Percentiles rank a stretch among this genome's conserved stretches.
Evolutionary conservation across 2,329 filamentous ascomycete genomes (phyloP).

Genomic region (Claviceps arundinis): DNA sequence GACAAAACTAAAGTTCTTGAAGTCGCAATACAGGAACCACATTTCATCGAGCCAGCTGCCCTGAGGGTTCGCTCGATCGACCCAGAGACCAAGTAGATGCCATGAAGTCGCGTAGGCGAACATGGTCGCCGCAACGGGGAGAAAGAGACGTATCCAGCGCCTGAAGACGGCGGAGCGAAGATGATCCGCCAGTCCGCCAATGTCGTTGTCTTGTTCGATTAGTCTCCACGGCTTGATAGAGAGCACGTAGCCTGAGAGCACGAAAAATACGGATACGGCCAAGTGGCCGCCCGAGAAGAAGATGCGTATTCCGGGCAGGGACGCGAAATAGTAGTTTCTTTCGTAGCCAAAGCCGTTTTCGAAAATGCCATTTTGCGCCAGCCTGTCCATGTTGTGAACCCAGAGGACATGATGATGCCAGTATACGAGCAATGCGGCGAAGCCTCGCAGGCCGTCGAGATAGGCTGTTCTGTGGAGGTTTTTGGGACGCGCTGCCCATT

Average conservation of each 20-base stretch:
- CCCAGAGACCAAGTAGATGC: conserved; percentile 38
- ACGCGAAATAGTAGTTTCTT: conserved; percentile 32
- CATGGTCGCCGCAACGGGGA: conserved; percentile 41
- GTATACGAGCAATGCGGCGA: conserved; percentile 54
- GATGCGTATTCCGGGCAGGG: conserved; percentile 43
- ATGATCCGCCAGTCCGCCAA: conserved; percentile 27
- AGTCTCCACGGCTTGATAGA: conserved; percentile 35
- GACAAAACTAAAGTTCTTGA: conserved; percentile 57
- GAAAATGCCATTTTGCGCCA: conserved; percentile 22
- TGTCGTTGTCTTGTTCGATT: conserved; percentile 28
- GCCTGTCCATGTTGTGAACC: conserved; percentile 29
- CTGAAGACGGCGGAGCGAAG: conserved; percentile 34
- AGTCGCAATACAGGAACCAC: conserved; percentile 36
- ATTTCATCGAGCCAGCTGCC: conserved; percentile 33
- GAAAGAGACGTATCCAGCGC: conserved; percentile 34
- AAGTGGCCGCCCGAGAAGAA: conserved; percentile 51
- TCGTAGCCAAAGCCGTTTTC: conserved; percentile 41
- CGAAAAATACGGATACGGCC: conserved; percentile 43
- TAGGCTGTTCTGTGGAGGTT: conserved; percentile 39
- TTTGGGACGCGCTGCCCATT: conserved; percentile 6
- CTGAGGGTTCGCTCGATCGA: conserved; percentile 23
- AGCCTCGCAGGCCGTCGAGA: conserved; percentile 49
- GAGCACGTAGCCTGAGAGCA: conserved; percentile 45
- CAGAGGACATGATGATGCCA: conserved; percentile 47
- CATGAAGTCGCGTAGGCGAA: conserved; percentile 35